Evolutionary conservation across 345 rosid genomes (phyloP).

Genomic region (Lepidium africanum): DNA sequence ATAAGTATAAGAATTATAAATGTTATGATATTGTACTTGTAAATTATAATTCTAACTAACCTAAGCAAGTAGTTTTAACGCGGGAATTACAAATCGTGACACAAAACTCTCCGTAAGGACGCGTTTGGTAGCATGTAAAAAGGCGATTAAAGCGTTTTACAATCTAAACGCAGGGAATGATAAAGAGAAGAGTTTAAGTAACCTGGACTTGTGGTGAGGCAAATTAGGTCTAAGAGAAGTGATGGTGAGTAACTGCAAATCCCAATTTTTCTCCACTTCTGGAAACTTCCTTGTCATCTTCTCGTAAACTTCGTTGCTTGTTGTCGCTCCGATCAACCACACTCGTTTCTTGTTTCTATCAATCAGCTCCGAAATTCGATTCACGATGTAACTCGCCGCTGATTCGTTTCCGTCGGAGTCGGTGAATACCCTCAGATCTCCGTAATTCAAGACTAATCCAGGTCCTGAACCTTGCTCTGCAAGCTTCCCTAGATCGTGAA

Average conservation of each 20-base stretch:
- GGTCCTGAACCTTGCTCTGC: conserved; percentile 35
- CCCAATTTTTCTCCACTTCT: conserved; percentile 65
- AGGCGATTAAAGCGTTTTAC: neutral
- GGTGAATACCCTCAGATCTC: conserved; percentile 47
- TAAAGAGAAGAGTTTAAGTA: neutral
- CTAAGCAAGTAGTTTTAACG: neutral
- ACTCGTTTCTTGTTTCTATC: conserved; percentile 38
- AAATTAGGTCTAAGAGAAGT: conserved; percentile 38
- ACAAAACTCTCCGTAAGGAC: neutral
- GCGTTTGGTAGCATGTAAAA: neutral
- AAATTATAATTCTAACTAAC: neutral
- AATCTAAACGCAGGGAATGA: neutral
- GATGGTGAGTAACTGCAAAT: conserved; percentile 68
- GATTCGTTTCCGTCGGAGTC: conserved; percentile 6
- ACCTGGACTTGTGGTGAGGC: conserved; percentile 76
- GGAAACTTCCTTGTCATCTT: conserved; percentile 51
- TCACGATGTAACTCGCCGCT: conserved; percentile 38
- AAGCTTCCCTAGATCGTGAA: conserved; percentile 39
- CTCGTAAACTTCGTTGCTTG: conserved; percentile 48
- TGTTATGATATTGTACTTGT: neutral
- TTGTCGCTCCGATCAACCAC: conserved; percentile 58
- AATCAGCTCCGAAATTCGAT: conserved; percentile 39
- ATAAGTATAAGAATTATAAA: neutral
- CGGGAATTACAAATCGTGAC: neutral
- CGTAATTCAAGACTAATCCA: conserved; percentile 53